Conservation (phyloP, 164 flowering plant genomes). For the Macadamia tetraphylla region DNA sequence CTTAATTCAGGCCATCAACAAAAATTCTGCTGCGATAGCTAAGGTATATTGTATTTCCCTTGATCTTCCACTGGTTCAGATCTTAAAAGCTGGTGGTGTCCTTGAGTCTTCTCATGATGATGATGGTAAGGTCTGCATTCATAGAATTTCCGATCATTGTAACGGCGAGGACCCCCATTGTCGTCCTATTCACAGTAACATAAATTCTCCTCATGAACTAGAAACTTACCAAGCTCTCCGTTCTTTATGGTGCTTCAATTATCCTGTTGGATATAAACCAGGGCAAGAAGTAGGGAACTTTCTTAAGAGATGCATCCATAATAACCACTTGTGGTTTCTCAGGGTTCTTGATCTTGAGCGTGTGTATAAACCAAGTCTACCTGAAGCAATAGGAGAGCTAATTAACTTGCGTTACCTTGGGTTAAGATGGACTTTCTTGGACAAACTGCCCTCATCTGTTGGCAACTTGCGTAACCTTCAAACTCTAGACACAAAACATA, state of each 20-base stretch:
- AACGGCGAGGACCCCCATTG: no score
- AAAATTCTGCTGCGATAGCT: conserved; percentile 8
- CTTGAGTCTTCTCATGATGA: neutral
- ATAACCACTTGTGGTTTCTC: neutral
- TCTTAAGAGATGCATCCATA: conserved; percentile 1
- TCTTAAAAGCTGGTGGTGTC: neutral
- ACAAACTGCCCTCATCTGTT: conserved; percentile 13
- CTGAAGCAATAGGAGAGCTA: conserved; percentile 2
- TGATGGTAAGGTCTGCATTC: neutral
- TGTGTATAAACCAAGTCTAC: conserved; percentile 10
- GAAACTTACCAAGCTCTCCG: neutral
- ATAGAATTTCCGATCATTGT: conserved; percentile 4
- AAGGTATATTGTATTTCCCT: conserved; percentile 10
- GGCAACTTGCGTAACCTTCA: conserved; percentile 13
- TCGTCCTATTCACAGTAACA: no score
- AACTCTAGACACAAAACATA: neutral
- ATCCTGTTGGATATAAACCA: neutral
- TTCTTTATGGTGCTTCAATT: conserved; percentile 11
- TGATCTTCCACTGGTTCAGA: conserved; percentile 13
- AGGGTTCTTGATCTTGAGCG: conserved; percentile 20
- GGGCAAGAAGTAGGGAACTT: neutral
- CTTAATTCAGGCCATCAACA: conserved; percentile 19
- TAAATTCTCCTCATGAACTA: neutral
- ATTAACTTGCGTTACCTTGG: conserved; percentile 20
- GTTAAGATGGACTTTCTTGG: conserved; percentile 16